Base-by-base conservation (phyloP, 495 filamentous ascomycete genomes). In the Penicillium nucicola region DNA sequence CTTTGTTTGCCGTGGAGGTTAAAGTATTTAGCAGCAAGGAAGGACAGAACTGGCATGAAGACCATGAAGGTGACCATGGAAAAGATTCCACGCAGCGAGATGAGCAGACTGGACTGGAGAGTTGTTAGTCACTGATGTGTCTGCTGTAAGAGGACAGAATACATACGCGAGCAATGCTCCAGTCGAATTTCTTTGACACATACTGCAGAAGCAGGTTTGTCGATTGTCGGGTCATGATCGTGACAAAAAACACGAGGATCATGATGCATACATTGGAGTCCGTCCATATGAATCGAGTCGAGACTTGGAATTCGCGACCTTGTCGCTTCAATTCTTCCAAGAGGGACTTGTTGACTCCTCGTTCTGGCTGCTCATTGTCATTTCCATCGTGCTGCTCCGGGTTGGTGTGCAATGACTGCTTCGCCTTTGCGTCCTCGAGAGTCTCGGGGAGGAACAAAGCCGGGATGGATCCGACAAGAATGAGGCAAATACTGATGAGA, bases 371-470 rank as follows among this genome's bases (percentile, higher is more conserved):
- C n/a, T 30, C 50, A 11, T 31, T 25, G 12, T 45, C 50, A 11
- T 31, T 25, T 12, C 42, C 45, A 33, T 39, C 20, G 36, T 39
- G 11, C 12, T 34, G 41, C 14, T 35, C 18, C 5, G 15, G 25
- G 12, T 12, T 23, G 12, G 18, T 36, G 22, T 40, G 10, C 14
- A 5, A 25, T 17, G 23, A 20, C 4, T n/a, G 51, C 31, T 58
- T 60, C n/a, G 50, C 52, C 45, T 61, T 57, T 25, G 52, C 49
- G 34, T 55, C 50, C 45, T 42, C 42, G 20, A 78, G 62, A 9
- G 71, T 80, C 50, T 81, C 77, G 1, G 77, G 77, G 1, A 79
- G 56, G 18, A 77, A 53, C 0, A 72, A 45, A n/a, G 66, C 36
- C 12, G 66, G 45, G 6, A 52, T 22, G 15, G 49, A 45, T n/a